Base-by-base conservation (phyloP, 495 filamentous ascomycete genomes). In the Tuber indicum region DNA sequence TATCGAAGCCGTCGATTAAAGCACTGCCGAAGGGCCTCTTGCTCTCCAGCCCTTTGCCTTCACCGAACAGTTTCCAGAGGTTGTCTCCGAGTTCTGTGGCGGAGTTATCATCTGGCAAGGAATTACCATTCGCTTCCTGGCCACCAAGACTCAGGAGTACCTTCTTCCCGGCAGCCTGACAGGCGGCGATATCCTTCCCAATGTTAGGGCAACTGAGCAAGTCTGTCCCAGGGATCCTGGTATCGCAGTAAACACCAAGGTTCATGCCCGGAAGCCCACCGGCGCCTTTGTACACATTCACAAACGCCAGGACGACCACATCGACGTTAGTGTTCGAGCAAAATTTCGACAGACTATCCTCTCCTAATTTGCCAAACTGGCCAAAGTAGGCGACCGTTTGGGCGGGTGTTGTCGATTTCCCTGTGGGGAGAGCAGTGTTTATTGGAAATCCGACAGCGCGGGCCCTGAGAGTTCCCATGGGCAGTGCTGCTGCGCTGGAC, bases 121-220 rank as follows among this genome's bases (percentile, higher is more conserved):
- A 85, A 19, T 86, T 86, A n/a, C 89, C 88, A 75, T 89, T 87
- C 36, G 84, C 85, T 3, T n/a, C 7, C 72, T 81, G 82, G n/a
- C 91, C 91, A 46, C 91, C 90, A 21, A 93, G 85, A 17, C 89
- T 91, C 1, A 93, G 84, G 26, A 93, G 81, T 74, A 93, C 87
- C 26, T 88, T 91, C 81, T 91, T 92, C 44, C 87, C 87, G 12
- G 88, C 84, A 66, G 84, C 72, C 52, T 89, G 86, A 58, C 84
- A 86, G 7, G 79, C 82, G 49, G 85, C 84, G 72, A 93, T 89
- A 76, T 91, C 89, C 19, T 78, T 72, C 36, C 79, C 91, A 91
- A 71, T 89, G 87, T 81, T 92, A 91, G 88, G 87, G 58, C 88
- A 89, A 66, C 86, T 84, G 73, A 86, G 84, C 72, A 87, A 75